Percentiles rank a stretch among this genome's conserved stretches.
Conservation (phyloP, 805 yeast species). For the Hanseniaspora pseudoguilliermondii region DNA sequence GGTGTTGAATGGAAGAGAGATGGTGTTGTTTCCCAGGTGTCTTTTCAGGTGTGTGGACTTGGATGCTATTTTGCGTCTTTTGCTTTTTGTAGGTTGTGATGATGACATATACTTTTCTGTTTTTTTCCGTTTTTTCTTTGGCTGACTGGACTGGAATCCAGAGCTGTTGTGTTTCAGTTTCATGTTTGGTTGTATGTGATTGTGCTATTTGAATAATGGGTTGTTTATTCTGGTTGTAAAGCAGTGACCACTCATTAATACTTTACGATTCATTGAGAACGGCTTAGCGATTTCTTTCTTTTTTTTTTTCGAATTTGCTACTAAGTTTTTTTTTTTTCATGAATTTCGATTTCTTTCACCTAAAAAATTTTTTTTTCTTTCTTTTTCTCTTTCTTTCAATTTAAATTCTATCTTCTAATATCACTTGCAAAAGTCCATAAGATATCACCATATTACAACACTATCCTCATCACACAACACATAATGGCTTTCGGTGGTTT, state of each 20-base stretch:
- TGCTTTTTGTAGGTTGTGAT: not conserved
- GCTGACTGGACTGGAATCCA: not conserved
- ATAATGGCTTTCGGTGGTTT: constrained; percentile 24
- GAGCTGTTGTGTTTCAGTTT: not conserved
- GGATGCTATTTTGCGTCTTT: not conserved
- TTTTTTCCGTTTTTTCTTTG: not conserved
- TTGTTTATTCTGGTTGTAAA: not conserved
- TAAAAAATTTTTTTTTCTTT: too few relatives aligned
- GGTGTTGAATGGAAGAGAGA: not conserved
- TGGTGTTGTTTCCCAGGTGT: not conserved
- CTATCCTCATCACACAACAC: not conserved
- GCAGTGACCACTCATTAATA: too few relatives aligned
- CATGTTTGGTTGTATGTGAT: not conserved
- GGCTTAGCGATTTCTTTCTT: too few relatives aligned
- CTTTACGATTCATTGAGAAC: too few relatives aligned
- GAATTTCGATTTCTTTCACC: too few relatives aligned
- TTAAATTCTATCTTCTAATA: not conserved
- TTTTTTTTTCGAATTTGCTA: too few relatives aligned
- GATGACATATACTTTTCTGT: not conserved
- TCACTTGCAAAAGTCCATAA: not conserved
- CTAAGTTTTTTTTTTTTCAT: too few relatives aligned
- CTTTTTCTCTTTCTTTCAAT: too few relatives aligned
- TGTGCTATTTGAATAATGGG: too few relatives aligned
- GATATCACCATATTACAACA: not conserved
- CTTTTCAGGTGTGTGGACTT: not conserved